Evolutionary conservation across 805 yeast species (phyloP).

Genomic region (Starmerella etchellsii): DNA sequence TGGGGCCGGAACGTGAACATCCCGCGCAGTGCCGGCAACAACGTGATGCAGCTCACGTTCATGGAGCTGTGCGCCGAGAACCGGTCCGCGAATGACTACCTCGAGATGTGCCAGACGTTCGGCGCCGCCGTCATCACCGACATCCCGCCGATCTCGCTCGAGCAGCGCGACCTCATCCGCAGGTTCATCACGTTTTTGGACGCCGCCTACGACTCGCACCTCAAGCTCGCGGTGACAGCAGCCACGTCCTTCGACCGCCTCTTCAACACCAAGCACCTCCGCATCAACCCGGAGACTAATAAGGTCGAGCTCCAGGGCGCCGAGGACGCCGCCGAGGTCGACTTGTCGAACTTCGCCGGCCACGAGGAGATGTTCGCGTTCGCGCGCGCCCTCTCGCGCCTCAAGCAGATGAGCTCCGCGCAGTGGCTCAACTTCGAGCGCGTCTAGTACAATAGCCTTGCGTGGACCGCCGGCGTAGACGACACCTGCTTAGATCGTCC

Average conservation of each 20-base stretch:
- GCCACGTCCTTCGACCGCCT: slow-evolving; percentile 74
- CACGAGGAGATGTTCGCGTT: slow-evolving; percentile 96
- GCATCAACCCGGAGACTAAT: slow-evolving; percentile 27
- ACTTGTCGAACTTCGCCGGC: slow-evolving; percentile 43
- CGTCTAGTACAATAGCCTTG: too few relatives aligned
- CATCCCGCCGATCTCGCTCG: slow-evolving; percentile 70
- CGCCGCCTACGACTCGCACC: slow-evolving; percentile 87
- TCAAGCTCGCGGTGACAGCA: slow-evolving; percentile 76
- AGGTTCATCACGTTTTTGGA: slow-evolving; percentile 90
- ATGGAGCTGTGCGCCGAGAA: slow-evolving; percentile 77
- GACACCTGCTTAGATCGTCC: too few relatives aligned
- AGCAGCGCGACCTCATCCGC: slow-evolving; percentile 71
- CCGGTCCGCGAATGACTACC: slow-evolving; percentile 86
- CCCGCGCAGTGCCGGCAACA: slow-evolving; percentile 62
- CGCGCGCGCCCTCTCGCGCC: slow-evolving; percentile 83
- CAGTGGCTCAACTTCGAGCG: slow-evolving; percentile 46
- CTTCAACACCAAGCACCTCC: slow-evolving; percentile 59
- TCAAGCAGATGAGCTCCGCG: slow-evolving; percentile 85
- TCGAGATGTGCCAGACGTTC: slow-evolving; percentile 65
- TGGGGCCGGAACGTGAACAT: slow-evolving; percentile 82
- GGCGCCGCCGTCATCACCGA: slow-evolving; percentile 79
- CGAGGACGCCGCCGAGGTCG: slow-evolving; percentile 40
- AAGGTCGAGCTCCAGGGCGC: slow-evolving; percentile 17
- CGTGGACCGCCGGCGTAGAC: too few relatives aligned
- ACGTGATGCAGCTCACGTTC: slow-evolving; percentile 83